Evolutionary conservation across 2,329 filamentous ascomycete genomes (phyloP).

Genomic region (Pezicula carpinea): DNA sequence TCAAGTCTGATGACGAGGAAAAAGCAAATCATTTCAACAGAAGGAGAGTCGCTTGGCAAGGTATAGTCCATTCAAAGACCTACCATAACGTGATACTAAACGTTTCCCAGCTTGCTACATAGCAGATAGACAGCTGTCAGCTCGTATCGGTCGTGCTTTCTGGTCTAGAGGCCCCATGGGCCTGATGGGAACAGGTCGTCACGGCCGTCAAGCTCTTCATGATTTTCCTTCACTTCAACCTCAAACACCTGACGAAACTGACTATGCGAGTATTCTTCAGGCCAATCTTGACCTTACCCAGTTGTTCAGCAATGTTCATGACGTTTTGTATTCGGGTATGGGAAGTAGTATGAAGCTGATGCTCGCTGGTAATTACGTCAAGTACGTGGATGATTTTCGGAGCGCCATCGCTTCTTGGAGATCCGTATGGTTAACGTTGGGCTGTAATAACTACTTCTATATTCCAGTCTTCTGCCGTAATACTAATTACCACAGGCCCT

Average conservation of each 20-base stretch:
- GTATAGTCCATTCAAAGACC: constrained; percentile 29
- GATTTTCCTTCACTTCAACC: constrained; percentile 64
- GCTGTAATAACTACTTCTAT: constrained; percentile 40
- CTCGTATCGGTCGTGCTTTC: constrained; percentile 65
- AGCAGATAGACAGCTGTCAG: constrained; percentile 58
- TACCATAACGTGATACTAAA: background rate
- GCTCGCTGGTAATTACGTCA: constrained; percentile 65
- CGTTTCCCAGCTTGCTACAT: constrained; percentile 47
- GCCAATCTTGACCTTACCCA: constrained; percentile 66
- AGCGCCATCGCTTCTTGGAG: constrained; percentile 68
- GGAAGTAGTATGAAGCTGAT: constrained; percentile 65
- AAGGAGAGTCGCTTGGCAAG: constrained; percentile 63
- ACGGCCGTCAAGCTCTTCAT: constrained; percentile 37
- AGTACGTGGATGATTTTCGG: constrained; percentile 70
- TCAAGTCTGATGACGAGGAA: constrained; percentile 53
- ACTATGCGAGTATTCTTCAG: constrained; percentile 64
- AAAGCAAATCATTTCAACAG: constrained; percentile 55
- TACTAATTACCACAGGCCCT: constrained; percentile 39
- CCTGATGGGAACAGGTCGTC: constrained; percentile 45
- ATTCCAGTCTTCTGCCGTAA: constrained; percentile 11
- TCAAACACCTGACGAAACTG: constrained; percentile 54
- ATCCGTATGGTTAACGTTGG: constrained; percentile 60
- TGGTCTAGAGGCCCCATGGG: constrained; percentile 68
- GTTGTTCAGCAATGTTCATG: constrained; percentile 67
- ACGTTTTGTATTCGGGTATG: constrained; percentile 66